Evolutionary conservation across 257 asterid genomes (phyloP).

Genomic region (Solanum megistacrolobum): DNA sequence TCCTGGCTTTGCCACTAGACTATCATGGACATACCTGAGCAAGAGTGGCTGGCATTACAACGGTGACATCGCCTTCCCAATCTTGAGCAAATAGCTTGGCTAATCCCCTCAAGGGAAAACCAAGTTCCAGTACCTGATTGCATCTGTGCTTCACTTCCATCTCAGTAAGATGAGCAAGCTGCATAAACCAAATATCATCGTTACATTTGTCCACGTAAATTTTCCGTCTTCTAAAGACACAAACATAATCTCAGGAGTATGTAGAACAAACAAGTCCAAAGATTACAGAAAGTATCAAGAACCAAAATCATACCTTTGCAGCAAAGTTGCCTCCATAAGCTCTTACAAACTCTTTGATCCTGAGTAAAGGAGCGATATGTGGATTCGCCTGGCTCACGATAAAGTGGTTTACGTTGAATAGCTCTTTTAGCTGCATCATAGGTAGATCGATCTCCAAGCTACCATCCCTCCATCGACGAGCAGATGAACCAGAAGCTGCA

Average conservation of each 20-base stretch:
- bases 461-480: constrained; percentile 96
- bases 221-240: not conserved
- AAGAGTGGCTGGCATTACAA: constrained; percentile 92
- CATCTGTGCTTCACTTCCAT: constrained; percentile 98
- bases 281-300: not conserved
- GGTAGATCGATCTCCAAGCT: constrained; percentile 96
- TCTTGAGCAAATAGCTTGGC: constrained; percentile 98
- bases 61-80: constrained; percentile 95
- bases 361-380: constrained; percentile 81
- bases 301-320: constrained; percentile 51
- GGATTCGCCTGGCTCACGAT: constrained; percentile 98
- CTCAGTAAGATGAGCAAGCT: constrained; percentile 90
- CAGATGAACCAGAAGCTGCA: constrained; percentile 33
- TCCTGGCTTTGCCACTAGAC: not conserved
- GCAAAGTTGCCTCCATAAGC: constrained; percentile 94
- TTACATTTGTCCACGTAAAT: not conserved
- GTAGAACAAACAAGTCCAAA: not conserved
- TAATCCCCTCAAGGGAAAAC: constrained; percentile 75
- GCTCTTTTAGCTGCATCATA: constrained; percentile 96
- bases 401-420: constrained; percentile 90
- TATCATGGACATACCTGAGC: constrained; percentile 54
- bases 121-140: constrained; percentile 77
- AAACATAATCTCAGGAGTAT: not conserved
- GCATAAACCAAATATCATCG: not conserved
- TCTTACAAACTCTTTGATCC: constrained; percentile 79